Percentiles rank a stretch among this genome's conserved stretches.
Conservation (phyloP, 2,329 filamentous ascomycete genomes). For the Chaetomium olivaceum region DNA sequence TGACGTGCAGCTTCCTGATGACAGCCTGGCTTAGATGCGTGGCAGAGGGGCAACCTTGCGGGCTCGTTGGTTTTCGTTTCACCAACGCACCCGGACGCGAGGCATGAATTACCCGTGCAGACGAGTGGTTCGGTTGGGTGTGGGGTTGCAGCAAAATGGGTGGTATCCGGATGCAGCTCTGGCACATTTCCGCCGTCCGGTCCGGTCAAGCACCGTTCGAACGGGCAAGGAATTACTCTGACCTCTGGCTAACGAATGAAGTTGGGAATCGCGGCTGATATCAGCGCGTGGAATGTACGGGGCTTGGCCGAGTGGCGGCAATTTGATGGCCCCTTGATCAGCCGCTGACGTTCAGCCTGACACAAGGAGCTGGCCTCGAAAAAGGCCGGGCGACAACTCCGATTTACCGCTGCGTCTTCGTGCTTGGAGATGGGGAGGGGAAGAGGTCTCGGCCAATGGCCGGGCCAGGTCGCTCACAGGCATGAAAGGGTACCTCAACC, state of each 20-base stretch:
- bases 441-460: conserved; percentile 21
- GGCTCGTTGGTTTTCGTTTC: background rate
- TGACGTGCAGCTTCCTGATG: background rate
- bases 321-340: conserved; percentile 22
- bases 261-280: conserved; percentile 2
- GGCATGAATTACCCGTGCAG: conserved; percentile 4
- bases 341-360: conserved; percentile 21
- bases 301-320: background rate
- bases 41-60: background rate
- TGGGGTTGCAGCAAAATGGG: background rate
- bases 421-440: background rate
- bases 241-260: background rate
- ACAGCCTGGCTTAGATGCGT: background rate
- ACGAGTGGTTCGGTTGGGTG: background rate
- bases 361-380: conserved; percentile 15
- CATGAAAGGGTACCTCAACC: background rate
- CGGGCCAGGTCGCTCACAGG: background rate
- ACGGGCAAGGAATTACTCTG: background rate
- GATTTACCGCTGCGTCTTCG: conserved; percentile 23
- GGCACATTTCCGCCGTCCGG: conserved; percentile 3
- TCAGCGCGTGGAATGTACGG: background rate
- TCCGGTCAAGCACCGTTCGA: background rate
- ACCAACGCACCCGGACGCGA: conserved; percentile 7
- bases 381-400: conserved; percentile 12
- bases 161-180: conserved; percentile 15